Evolutionary conservation across 805 yeast genomes (phyloP), one percentile per base, ranked within the genome.

Genomic region (Lipomyces starkeyi): DNA sequence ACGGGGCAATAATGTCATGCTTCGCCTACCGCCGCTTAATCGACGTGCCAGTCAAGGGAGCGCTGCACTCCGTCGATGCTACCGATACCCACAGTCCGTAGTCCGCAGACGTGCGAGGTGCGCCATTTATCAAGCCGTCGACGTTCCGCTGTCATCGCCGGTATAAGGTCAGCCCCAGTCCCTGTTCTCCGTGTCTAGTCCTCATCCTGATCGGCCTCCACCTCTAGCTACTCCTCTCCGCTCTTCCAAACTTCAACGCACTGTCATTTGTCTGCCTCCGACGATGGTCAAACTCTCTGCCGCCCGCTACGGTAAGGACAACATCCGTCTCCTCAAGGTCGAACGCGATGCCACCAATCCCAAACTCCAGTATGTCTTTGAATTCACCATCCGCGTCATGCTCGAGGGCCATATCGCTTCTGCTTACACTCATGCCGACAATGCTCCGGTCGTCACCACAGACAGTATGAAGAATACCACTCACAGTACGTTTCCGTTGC

Each of bases 281-380:
- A 29, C 63, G 62, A 68, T 68, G 71, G 69, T 55, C 52, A 37
- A 59, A 29, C 73, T 73, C 43, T 49, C 75, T n/a, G 63, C 70
- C 37, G 88, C 96, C 34, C 82, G 91, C 37, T 93, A 93, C 84
- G 98, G 98, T 73, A 93, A 93, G 79, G 97, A 88, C 79, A 91
- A 92, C 81, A 97, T 93, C 78, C 92, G 93, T 78, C 91, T 93
- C 79, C 85, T 93, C 75, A 93, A 93, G 81, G 97, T 93, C 74
- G 89, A 87, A 80, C 90, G 89, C 76, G 91, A 91, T 80, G 85
- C 90, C 68, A 71, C 81, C 62, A 85, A 92, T 80, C 93, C 94
- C 20, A 81, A 86, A 75, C 64, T 65, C 34, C 98, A 93, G 79
- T 90, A 91, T 68, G 88, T 93, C 54, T 84, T 91, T 79, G 97